A percentile compares a stretch with the other conserved stretches of the same genome.
These are phyloP conservation scores for Mortierella sp. DNA, from an alignment of 371 early-diverging fungal genomes.

Conservation along the genomic window DNA sequence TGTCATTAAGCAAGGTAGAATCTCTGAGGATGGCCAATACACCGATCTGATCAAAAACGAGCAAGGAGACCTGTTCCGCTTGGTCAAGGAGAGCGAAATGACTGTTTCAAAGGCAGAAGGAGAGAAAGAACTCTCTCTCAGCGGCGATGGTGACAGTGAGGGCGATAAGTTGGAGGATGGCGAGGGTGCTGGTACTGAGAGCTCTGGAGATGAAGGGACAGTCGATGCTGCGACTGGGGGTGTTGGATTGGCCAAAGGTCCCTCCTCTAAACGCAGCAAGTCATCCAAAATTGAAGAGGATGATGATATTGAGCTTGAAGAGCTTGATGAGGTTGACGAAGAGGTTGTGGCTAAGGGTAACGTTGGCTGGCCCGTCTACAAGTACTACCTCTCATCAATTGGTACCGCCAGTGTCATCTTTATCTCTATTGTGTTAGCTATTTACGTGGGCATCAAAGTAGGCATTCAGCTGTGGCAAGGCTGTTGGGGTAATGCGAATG, in stretches of 20 bases:
- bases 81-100: slow-evolving; percentile 27
- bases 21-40: slow-evolving; percentile 63
- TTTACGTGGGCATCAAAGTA: neutral
- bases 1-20: slow-evolving; percentile 60
- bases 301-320: slow-evolving; percentile 22
- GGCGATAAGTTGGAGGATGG: neutral
- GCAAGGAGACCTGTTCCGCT: slow-evolving; percentile 29
- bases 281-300: slow-evolving; percentile 4
- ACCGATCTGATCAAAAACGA: slow-evolving; percentile 57
- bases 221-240: neutral
- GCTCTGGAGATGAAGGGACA: neutral
- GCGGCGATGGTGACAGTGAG: neutral
- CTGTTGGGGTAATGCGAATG: slow-evolving; percentile 25
- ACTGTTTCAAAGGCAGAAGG: neutral
- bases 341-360: slow-evolving; percentile 24
- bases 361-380: slow-evolving; percentile 40
- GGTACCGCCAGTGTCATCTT: slow-evolving; percentile 6
- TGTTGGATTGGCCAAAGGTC: neutral
- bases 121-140: neutral
- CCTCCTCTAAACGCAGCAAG: neutral
- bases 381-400: slow-evolving; percentile 19
- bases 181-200: neutral
- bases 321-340: slow-evolving; percentile 15
- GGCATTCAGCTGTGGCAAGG: slow-evolving; percentile 18
- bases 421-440: neutral